Base-by-base conservation (phyloP, 805 yeast species). In the Saccharomycopsis oosterbeekiorum region DNA sequence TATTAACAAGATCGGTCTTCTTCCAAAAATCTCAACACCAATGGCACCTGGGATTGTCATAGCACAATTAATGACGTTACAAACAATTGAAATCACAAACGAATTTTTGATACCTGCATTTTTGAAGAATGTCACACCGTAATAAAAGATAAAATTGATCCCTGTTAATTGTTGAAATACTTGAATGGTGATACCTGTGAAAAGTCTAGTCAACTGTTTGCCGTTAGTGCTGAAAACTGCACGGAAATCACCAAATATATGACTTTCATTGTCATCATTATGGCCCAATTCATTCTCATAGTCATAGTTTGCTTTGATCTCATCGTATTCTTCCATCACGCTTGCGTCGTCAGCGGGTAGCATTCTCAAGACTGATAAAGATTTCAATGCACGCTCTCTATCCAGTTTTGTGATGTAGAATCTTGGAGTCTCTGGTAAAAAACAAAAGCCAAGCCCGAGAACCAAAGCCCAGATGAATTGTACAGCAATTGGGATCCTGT, bases 341-440 rank as follows among this genome's bases (percentile, higher is more conserved):
- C 73, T 77, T 26, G 77, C 76, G 69, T 78, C 75, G 67, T 75
- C 78, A 26, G 67, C 63, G 19, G 82, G 80, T 56, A 76, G 69
- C 67, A 82, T 78, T 71, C 88, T 76, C 50, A 87, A 74, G 66
- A 77, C 79, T 14, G 84, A 70, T 65, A 88, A 75, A 34, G 85
- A 78, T 29, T 74, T 68, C 39, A 81, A 74, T 1, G 92, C 93
- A 55, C 79, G 76, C n/a, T 80, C 84, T 60, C 79, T 68, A 26
- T 78, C 72, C 64, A 81, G 82, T 65, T 81, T 81, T 57, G 80
- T 81, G 37, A 89, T 84, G 64, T 73, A 80, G 73, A 74, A 89
- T 68, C 96, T 79, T 43, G 96, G 96, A 53, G 88, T 79, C 68
- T 88, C 96, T 29, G 96, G 92, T 51, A 88, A 75, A 65, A 84